phyloP scores from a whole-genome alignment of 1,284 basidiomycete genomes.

The Cryptococcus sp. region DNA sequence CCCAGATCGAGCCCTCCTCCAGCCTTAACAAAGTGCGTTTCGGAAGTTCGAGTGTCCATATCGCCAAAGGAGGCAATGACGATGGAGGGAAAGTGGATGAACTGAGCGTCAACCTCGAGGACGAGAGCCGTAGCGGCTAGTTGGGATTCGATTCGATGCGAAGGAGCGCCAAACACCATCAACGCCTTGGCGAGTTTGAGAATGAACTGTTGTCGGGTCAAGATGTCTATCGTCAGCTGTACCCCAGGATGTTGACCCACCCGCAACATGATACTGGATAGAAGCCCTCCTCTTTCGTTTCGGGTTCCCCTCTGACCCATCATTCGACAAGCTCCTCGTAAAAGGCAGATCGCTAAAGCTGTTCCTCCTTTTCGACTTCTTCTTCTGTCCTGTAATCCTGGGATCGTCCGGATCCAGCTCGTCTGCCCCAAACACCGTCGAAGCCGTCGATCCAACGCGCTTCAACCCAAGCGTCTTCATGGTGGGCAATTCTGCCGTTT shows the following conservation, averaged over 20 bases:
- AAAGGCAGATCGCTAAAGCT: slow-evolving; percentile 18
- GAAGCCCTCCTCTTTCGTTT: slow-evolving; percentile 12
- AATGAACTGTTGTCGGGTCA: slow-evolving; percentile 66
- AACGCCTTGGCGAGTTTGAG: slow-evolving; percentile 73
- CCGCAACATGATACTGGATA: slow-evolving; percentile 30
- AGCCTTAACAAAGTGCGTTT: slow-evolving; percentile 72
- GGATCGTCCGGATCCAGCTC: slow-evolving; percentile 33
- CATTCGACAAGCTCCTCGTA: slow-evolving; percentile 8
- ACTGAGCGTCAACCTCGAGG: slow-evolving; percentile 70
- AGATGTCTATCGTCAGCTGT: slow-evolving; percentile 51
- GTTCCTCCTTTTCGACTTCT: slow-evolving; percentile 17
- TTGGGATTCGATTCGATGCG: slow-evolving; percentile 78
- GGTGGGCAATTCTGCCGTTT: slow-evolving; percentile 17
- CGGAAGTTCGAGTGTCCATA: slow-evolving; percentile 59
- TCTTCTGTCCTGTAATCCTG: slow-evolving; percentile 25
- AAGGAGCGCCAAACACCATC: slow-evolving; percentile 74
- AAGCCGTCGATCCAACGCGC: slow-evolving; percentile 11
- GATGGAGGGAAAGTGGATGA: slow-evolving; percentile 72
- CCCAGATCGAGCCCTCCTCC: slow-evolving; percentile 64
- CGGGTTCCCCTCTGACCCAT: slow-evolving; percentile 1
- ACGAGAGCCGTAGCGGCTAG: slow-evolving; percentile 70
- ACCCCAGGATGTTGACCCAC: slow-evolving; percentile 12
- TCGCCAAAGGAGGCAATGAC: slow-evolving; percentile 79
- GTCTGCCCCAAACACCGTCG: slow-evolving; percentile 15
- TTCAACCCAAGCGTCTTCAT: slow-evolving; percentile 25